Base-by-base conservation (phyloP, 768 basidiomycete genomes). In the Glaciozyma martinii region DNA sequence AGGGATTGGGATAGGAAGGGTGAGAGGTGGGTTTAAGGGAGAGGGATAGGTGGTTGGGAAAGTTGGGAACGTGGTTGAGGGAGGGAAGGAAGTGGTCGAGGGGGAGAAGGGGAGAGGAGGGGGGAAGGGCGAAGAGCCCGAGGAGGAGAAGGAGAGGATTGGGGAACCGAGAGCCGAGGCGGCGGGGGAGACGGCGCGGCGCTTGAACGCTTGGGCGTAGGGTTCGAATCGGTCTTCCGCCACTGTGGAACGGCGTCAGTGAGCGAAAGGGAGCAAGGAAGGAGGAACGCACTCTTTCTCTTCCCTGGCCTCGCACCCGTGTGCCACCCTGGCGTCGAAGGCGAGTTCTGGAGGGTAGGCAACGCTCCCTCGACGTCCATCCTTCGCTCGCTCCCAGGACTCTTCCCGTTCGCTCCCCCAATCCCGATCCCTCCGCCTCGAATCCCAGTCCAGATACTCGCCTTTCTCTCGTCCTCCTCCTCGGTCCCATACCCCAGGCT, bases 111-210 rank as follows among this genome's bases (percentile, higher is more conserved):
- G 37, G 37, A 40, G 37, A 13, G 37, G 37, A 40, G 37, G 37
- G 15, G 37, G 37, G 37, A 40, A 40, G 37, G 37, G 37, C 3
- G 37, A 40, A 13, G 37, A 40, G 12, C 37, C 37, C 67, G 67
- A 64, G 12, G 37, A 40, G 37, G 37, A 40, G 19, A 63, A 50
- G 13, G 68, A 66, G 18, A 71, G 65, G 3, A 49, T 43, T 16
- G 62, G 62, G 8, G 62, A 63, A 27, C 42, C 29, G 25, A 62
- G 49, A 16, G 67, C 62, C 2, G 50, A 52, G 25, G 68, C 64
- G 5, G 68, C 68, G 23, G 72, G 72, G 1, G 72, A 73, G 27
- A 73, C 72, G 43, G 72, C 72, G 8, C 72, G 72, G 5, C 72
- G 72, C 56, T 73, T 73, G 64, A 73, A 64, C 3, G 70, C 67